These are phyloP conservation scores for Sarcomyxa edulis DNA, from an alignment of 768 basidiomycete genomes.

Conservation along the genomic window DNA sequence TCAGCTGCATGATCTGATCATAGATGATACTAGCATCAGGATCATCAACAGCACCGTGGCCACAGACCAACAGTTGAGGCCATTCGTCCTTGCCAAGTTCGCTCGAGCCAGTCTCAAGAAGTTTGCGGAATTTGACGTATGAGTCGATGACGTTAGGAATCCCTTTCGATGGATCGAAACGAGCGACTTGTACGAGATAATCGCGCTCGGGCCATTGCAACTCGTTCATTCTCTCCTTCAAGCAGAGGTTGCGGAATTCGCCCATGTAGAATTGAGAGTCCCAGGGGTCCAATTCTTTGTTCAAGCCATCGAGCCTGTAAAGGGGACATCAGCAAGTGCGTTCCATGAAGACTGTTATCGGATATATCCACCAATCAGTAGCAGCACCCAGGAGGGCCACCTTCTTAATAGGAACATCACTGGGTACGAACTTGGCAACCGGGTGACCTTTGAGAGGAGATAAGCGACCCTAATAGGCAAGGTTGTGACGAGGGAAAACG, in stretches of 20 bases:
- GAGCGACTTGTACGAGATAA: conserved; percentile 89
- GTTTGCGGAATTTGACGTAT: conserved; percentile 75
- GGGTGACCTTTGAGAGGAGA: conserved; percentile 55
- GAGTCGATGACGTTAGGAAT: conserved; percentile 83
- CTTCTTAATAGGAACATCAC: conserved; percentile 70
- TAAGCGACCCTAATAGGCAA: conserved; percentile 1
- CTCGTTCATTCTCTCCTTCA: conserved; percentile 76
- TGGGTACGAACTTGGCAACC: conserved; percentile 90
- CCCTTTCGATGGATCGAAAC: conserved; percentile 83
- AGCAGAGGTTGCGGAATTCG: conserved; percentile 74
- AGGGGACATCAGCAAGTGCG: background rate
- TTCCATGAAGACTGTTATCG: no score
- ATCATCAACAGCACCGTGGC: conserved; percentile 92
- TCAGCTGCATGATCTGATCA: conserved; percentile 65
- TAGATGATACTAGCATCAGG: conserved; percentile 93
- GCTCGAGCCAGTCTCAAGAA: conserved; percentile 42
- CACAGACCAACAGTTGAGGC: conserved; percentile 79
- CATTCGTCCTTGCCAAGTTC: conserved; percentile 43
- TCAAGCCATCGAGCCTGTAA: conserved; percentile 83
- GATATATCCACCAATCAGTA: conserved; percentile 66
- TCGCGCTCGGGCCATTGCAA: conserved; percentile 77
- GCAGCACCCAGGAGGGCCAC: conserved; percentile 75
- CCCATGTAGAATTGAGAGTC: conserved; percentile 88
- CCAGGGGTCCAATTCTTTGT: conserved; percentile 81
- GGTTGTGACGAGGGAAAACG: conserved; percentile 14